Conservation (phyloP, 139 green algal genomes). For the Chlorella sp. region DNA sequence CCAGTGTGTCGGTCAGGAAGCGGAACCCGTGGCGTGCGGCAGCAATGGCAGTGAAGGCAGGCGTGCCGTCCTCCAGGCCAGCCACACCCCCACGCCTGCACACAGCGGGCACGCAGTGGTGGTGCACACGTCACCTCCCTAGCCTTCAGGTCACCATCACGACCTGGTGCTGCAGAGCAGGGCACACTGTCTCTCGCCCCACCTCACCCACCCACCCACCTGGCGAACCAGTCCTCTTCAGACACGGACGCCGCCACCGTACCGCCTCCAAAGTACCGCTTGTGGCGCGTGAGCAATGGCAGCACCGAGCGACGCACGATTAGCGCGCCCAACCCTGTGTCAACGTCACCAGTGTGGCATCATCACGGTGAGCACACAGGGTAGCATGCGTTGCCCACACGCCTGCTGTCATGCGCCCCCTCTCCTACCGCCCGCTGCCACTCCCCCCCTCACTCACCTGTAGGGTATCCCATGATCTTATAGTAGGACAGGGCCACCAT, state of each 20-base stretch:
- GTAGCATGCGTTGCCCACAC: too few relatives aligned
- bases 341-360: too few relatives aligned
- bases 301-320: conserved; percentile 51
- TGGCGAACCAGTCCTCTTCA: conserved; percentile 36
- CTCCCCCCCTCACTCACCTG: not conserved
- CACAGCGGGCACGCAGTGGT: not conserved
- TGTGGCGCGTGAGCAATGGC: conserved; percentile 36
- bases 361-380: too few relatives aligned
- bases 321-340: conserved; percentile 78
- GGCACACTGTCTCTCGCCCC: too few relatives aligned
- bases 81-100: not conserved
- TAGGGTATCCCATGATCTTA: conserved; percentile 55
- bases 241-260: conserved; percentile 57
- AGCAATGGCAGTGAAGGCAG: conserved; percentile 1
- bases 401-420: too few relatives aligned
- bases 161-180: too few relatives aligned
- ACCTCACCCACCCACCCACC: too few relatives aligned
- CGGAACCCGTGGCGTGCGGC: conserved; percentile 17
- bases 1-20: conserved; percentile 5
- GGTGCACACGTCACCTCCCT: too few relatives aligned
- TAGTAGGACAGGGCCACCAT: conserved; percentile 91
- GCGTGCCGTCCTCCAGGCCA: not conserved
- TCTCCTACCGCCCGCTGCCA: too few relatives aligned
- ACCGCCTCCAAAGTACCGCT: conserved; percentile 82
- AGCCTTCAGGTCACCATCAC: too few relatives aligned